Evolutionary conservation across 2,329 filamentous ascomycete genomes (phyloP).

Genomic region (Hypoxylon sp.): DNA sequence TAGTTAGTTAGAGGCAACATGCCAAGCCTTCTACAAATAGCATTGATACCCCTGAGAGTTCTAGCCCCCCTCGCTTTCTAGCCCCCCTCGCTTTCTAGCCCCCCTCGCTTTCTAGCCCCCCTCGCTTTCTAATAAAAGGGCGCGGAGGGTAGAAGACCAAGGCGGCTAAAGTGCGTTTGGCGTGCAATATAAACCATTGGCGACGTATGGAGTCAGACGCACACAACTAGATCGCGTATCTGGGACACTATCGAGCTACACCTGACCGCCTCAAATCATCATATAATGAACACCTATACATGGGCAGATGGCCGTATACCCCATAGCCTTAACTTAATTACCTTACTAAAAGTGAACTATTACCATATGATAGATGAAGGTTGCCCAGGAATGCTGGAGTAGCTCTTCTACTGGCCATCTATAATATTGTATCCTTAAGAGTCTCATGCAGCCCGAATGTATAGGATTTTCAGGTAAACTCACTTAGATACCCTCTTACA

Average conservation of each 20-base stretch:
- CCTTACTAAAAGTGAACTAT: too few species aligned
- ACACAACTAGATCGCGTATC: background rate
- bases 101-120: too few species aligned
- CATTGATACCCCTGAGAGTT: conserved; percentile 2
- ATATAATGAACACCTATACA: background rate
- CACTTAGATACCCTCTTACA: too few species aligned
- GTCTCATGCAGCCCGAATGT: too few species aligned
- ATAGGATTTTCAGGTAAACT: too few species aligned
- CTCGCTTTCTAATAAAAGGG: conserved; percentile 7
- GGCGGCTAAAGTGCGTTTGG: background rate
- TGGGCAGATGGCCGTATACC: too few species aligned
- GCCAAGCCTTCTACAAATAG: conserved; percentile 22
- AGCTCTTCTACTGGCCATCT: too few species aligned
- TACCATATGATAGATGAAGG: too few species aligned
- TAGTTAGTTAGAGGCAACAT: background rate
- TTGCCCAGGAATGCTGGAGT: too few species aligned
- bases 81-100: too few species aligned
- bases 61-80: conserved; percentile 14
- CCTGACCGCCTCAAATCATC: background rate
- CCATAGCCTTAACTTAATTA: too few species aligned
- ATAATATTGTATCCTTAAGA: too few species aligned
- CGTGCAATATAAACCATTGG: background rate
- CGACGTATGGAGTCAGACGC: background rate
- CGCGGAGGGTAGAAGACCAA: conserved; percentile 7
- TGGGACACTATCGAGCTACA: background rate